These are phyloP conservation scores for Avena atlantica DNA, from an alignment of 176 grass and related monocot species.

Conservation along the genomic window DNA sequence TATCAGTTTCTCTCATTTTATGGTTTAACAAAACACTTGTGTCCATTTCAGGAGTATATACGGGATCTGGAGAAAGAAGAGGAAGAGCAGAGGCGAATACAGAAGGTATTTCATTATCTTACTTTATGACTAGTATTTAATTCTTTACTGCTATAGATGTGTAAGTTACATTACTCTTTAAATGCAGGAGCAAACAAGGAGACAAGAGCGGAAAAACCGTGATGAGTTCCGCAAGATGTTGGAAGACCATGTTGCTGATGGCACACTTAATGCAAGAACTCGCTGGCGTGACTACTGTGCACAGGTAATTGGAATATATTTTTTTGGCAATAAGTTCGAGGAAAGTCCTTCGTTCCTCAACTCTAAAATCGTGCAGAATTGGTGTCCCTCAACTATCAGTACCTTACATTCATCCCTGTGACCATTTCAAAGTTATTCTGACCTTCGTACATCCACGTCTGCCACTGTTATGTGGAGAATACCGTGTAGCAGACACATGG, in stretches of 20 bases:
- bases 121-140: constrained; percentile 3
- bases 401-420: neutral
- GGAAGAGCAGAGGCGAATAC: constrained; percentile 69
- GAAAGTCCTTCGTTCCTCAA: neutral
- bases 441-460: neutral
- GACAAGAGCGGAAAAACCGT: constrained; percentile 87
- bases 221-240: constrained; percentile 89
- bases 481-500: neutral
- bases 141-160: neutral
- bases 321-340: constrained; percentile 19
- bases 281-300: constrained; percentile 86
- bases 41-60: constrained; percentile 67
- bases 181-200: constrained; percentile 73
- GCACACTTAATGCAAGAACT: constrained; percentile 85
- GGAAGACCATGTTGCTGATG: constrained; percentile 78
- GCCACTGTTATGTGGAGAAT: neutral
- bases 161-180: neutral
- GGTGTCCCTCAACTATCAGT: neutral
- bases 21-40: constrained; percentile 38
- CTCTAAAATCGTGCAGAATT: constrained; percentile 3
- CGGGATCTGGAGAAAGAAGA: constrained; percentile 35
- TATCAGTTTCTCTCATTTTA: constrained; percentile 9
- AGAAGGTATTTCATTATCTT: constrained; percentile 62
- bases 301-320: constrained; percentile 56
- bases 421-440: constrained; percentile 3